Base-by-base conservation (phyloP, 768 basidiomycete genomes). In the Rhizopogon sp. region DNA sequence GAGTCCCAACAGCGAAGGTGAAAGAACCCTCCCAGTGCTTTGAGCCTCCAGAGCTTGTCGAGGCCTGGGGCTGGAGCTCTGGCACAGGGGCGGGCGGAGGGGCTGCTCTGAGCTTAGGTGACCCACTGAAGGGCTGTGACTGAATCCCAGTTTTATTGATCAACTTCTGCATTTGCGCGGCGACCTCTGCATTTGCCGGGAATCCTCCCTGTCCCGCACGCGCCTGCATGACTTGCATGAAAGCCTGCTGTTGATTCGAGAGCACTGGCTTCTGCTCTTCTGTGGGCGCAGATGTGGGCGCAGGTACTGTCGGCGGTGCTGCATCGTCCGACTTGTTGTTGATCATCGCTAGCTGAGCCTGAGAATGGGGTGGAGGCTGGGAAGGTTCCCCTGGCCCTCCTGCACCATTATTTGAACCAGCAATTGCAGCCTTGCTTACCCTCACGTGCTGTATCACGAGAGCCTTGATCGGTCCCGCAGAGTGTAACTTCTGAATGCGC, bases 11-110 rank as follows among this genome's bases (percentile, higher is more conserved):
- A 67, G 62, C 73, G 71, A 77, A 84, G 4, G 66, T 70, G 28
- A 86, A 63, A 1, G 66, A 59, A 7, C 83, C 84, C 17, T 72
- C 67, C 85, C 85, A 87, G 46, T 61, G 6, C 50, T 40, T 22
- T 5, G 17, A 31, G 35, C 37, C 59, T 37, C 51, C 33, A 16
- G 47, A 25, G 14, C 20, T 20, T 25, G 8, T 52, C 37, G 53
- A 37, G 58, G 3, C 29, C 43, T 11, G 29, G 42, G 33, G 28
- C n/a, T 37, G 43, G 10, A 11, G 22, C 29, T 25, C 16, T 13
- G 22, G 46, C 5, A 20, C 47, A 14, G 35, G 16, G 8, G 33
- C 33, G 13, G 47, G 20, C 8, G 20, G 47, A 37, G 17, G 33
- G 14, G 47, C 47, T 49, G 33, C n/a, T 37, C 47, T 20, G 44